Conservation (phyloP, 495 filamentous ascomycete genomes). For the Astrocystis sublimbata region DNA sequence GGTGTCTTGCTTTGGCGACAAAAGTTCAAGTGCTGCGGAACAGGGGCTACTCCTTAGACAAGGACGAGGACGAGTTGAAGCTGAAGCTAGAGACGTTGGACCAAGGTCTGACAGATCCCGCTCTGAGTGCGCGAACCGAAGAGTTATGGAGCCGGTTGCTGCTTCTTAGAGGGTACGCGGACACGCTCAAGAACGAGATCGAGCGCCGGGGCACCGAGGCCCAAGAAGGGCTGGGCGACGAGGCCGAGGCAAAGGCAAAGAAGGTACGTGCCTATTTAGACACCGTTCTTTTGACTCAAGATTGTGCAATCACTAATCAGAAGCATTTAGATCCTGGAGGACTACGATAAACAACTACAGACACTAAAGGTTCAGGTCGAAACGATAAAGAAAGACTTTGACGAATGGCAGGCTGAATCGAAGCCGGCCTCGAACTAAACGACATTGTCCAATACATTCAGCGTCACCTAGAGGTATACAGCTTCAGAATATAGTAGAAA, state of each 20-base stretch:
- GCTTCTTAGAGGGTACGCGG: constrained; percentile 75
- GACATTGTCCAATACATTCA: neutral
- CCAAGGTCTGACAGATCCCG: constrained; percentile 76
- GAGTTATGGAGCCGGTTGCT: constrained; percentile 97
- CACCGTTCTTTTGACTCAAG: neutral
- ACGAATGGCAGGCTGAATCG: constrained; percentile 67
- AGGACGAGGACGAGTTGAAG: constrained; percentile 87
- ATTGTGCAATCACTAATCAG: neutral
- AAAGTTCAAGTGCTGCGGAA: constrained; percentile 92
- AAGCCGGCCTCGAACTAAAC: constrained; percentile 33
- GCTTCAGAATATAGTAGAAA: neutral
- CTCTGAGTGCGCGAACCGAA: constrained; percentile 77
- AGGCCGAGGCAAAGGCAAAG: constrained; percentile 74
- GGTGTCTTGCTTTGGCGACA: constrained; percentile 80
- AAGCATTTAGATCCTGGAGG: constrained; percentile 71
- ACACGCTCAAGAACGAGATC: constrained; percentile 76
- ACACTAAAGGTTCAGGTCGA: constrained; percentile 82
- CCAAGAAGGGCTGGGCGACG: constrained; percentile 68
- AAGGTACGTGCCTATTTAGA: constrained; percentile 63
- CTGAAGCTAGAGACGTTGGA: constrained; percentile 79
- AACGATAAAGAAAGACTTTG: constrained; percentile 75
- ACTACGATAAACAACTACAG: constrained; percentile 84
- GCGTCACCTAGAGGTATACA: neutral
- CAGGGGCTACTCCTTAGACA: constrained; percentile 86
- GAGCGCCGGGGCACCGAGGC: constrained; percentile 59